Base-by-base conservation (phyloP, 2,329 filamentous ascomycete genomes). In the Xylariaceae sp. region DNA sequence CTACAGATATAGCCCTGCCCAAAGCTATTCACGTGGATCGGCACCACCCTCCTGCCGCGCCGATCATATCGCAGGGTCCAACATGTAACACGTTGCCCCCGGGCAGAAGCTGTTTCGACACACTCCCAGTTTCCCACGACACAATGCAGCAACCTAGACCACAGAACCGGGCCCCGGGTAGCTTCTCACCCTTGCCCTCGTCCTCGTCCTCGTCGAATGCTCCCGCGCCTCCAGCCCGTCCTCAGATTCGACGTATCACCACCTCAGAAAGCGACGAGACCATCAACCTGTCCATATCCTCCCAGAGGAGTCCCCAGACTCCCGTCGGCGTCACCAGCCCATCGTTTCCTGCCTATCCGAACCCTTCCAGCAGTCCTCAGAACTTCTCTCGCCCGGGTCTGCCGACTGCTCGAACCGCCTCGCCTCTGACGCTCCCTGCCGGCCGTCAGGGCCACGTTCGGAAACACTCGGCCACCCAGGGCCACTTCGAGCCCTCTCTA, bases 401-500 rank as follows among this genome's bases (percentile, higher is more conserved):
- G 50, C 57, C 64, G 44, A 51, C 56, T 55, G 61, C 61, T 35
- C 59, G 62, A 46, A 69, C 59, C 54, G 63, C 59, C 11, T 73
- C 71, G 24, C 69, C 72, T 26, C 52, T 70, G 52, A 70, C 63
- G 33, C 59, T 65, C 30, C 66, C 68, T 18, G 54, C 65, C 15
- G 56, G 61, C 53, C 59, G 59, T 59, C 48, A 50, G 56, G 56
- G 56, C 49, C 50, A 64, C 53, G 38, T 58, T 41, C 53, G 83
- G 64, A 83, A 81, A 51, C 77, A 86, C 54, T 87, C 87, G 46
- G 79, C 84, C 52, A 85, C 79, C 8, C 85, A 87, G 60, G 87
- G 87, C 55, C 78, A 83, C 56, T 90, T 90, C 57, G 86, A 90
- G 59, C 79, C 85, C 32, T 81, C 76, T 17, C 68, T 90, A 36